Base-by-base conservation (phyloP, 176 grass and related monocot genomes). In the Miscanthus lutarioriparius region DNA sequence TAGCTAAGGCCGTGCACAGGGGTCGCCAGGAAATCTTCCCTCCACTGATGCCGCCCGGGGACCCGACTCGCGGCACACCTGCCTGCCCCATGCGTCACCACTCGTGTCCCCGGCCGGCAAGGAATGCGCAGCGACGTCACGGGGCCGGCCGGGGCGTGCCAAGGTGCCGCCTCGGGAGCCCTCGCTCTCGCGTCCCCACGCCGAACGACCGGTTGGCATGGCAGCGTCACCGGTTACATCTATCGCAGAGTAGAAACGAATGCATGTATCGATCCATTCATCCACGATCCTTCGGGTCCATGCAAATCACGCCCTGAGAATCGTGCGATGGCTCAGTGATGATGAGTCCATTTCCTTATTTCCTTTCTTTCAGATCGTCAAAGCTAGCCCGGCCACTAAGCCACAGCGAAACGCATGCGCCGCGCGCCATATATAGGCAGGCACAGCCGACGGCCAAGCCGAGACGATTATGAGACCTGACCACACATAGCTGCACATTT, bases 31-130 rank as follows among this genome's bases (percentile, higher is more conserved):
- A 63, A 75, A 69, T 80, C 82, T 68, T 22, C 22, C 0, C 17
- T 64, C 82, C 64, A 75, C 82, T 30, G 11, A 69, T 35, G 53
- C 73, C 38, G 19, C 2, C 56, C 7, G 0, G 1, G 12, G 30
- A 37, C 64, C 43, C 78, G 27, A 80, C 35, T 6, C 3, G 68
- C 15, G 28, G 37, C 14, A 49, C 51, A 53, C 77, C 71, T 85
- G 83, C 79, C 43, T 86, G 77, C 32, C 59, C 77, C 85, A 81
- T 81, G 69, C 63, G 19, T 61, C 81, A 22, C 25, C 81, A 48
- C 40, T 30, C 53, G 17, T 28, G 41, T 73, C 70, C 38, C 17
- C 83, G 10, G 17, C 1, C 1, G 63, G 27, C 70, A 51, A 11
- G 3, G 13, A 51, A 48, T 68, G 77, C 70, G n/a, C 7, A 19